A percentile compares a stretch with the other conserved stretches of the same genome.
Conservation (phyloP, 257 asterid genomes). For the Solanum rostratum region DNA sequence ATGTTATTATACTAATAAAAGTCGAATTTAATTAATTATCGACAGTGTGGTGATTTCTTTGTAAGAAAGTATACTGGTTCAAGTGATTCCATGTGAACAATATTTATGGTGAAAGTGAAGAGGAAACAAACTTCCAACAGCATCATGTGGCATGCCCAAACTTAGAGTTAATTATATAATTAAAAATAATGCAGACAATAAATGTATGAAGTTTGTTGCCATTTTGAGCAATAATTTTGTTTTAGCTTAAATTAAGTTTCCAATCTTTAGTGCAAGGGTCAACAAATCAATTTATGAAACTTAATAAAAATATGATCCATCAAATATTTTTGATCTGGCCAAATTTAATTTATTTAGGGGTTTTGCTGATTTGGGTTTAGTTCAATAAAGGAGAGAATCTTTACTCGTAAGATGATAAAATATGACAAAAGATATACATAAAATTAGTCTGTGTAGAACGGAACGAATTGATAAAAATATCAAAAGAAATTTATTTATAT, state of each 20-base stretch:
- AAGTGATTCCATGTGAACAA: neutral
- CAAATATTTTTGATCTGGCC: neutral
- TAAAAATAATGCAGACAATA: neutral
- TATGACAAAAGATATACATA: neutral
- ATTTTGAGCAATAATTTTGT: neutral
- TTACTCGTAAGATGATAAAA: neutral
- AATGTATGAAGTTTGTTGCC: neutral
- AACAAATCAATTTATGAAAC: neutral
- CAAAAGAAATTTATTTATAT: neutral
- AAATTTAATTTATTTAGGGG: neutral
- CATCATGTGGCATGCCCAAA: neutral
- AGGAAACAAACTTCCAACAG: neutral
- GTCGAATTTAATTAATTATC: neutral
- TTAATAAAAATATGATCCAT: neutral
- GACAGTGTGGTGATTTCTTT: neutral
- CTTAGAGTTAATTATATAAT: neutral
- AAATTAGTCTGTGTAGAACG: neutral
- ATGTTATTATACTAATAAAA: neutral
- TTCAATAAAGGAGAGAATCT: too few species aligned
- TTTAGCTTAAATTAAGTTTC: neutral
- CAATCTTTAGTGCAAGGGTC: neutral
- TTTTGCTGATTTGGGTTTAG: neutral
- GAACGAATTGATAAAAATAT: neutral
- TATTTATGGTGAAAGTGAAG: neutral
- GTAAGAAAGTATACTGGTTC: neutral